phyloP scores from a whole-genome alignment of 2,329 filamentous ascomycete species.

The Thielaviopsis ethacetica region DNA sequence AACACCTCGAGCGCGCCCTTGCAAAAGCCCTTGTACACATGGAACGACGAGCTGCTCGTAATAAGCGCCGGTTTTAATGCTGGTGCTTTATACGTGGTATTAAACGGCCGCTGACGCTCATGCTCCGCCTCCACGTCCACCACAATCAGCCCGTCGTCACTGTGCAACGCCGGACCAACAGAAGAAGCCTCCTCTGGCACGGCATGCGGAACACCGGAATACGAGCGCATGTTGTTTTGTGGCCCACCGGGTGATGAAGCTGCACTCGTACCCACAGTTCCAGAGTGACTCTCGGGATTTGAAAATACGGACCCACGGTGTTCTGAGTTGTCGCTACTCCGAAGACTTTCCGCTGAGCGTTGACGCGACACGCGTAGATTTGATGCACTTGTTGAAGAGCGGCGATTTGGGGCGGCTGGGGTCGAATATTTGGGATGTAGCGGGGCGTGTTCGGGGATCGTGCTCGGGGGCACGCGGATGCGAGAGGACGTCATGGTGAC shows the following conservation, averaged over 20 bases:
- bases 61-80: slow-evolving; percentile 5
- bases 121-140: slow-evolving; percentile 18
- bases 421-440: neutral
- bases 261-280: neutral
- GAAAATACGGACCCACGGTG: neutral
- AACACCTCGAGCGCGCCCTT: slow-evolving; percentile 34
- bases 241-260: neutral
- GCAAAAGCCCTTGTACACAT: slow-evolving; percentile 37
- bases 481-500: neutral
- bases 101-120: neutral
- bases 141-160: slow-evolving; percentile 22
- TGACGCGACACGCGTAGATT: neutral
- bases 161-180: neutral
- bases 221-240: neutral
- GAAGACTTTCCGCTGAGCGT: neutral
- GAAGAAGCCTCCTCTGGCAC: neutral
- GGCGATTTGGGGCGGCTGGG: neutral
- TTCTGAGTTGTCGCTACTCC: neutral
- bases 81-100: neutral
- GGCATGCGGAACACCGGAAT: neutral
- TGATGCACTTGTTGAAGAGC: neutral
- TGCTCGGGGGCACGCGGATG: slow-evolving; percentile 1
- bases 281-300: neutral
- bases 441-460: neutral
- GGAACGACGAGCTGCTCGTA: slow-evolving; percentile 29